A percentile compares a stretch with the other conserved stretches of the same genome.
Conservation (phyloP, 2,329 filamentous ascomycete species). For the Alternaria triticimaculans region DNA sequence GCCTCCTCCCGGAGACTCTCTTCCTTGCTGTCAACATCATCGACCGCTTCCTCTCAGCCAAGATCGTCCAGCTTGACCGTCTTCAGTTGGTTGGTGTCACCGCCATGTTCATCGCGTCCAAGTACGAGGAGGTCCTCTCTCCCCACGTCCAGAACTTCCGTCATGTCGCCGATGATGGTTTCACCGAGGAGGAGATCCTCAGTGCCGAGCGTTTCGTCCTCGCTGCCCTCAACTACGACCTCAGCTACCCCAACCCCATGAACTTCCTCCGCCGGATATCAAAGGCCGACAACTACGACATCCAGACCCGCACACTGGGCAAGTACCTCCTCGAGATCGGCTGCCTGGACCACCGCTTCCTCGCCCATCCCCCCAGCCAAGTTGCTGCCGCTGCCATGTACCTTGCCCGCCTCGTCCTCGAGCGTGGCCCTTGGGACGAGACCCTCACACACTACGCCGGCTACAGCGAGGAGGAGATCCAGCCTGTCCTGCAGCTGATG, state of each 20-base stretch:
- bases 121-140: slow-evolving; percentile 97
- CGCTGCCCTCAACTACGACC: slow-evolving; percentile 88
- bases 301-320: slow-evolving; percentile 93
- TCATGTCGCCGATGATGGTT: slow-evolving; percentile 95
- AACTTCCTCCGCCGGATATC: slow-evolving; percentile 99
- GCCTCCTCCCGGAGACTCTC: slow-evolving; percentile 91
- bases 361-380: slow-evolving; percentile 86
- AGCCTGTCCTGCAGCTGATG: slow-evolving; percentile 92
- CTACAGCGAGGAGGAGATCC: slow-evolving; percentile 90
- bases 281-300: slow-evolving; percentile 99
- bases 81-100: slow-evolving; percentile 97
- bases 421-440: slow-evolving; percentile 89
- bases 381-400: slow-evolving; percentile 95
- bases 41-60: slow-evolving; percentile 93
- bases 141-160: slow-evolving; percentile 97
- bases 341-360: slow-evolving; percentile 91
- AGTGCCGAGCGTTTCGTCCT: slow-evolving; percentile 97
- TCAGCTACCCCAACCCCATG: slow-evolving; percentile 99
- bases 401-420: slow-evolving; percentile 85
- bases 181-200: slow-evolving; percentile 92
- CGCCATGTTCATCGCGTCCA: slow-evolving; percentile 99
- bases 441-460: slow-evolving; percentile 91
- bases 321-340: slow-evolving; percentile 99
- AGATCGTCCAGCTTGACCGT: slow-evolving; percentile 94
- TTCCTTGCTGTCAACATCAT: slow-evolving; percentile 98